These are phyloP conservation scores for Aleurites moluccanus DNA, from an alignment of 441 rosid genomes.

Conservation along the genomic window DNA sequence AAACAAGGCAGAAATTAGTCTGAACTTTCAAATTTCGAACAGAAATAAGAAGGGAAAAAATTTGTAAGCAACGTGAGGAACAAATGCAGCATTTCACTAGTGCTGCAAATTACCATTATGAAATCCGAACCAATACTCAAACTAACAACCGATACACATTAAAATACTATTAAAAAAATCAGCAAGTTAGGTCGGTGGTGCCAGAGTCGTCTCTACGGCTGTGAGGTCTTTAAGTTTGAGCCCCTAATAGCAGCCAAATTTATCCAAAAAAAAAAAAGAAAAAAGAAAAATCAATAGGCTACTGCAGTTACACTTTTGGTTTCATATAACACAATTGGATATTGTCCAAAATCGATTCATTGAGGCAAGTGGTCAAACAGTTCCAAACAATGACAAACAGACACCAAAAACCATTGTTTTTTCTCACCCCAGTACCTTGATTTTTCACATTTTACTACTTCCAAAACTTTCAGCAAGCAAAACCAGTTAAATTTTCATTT, in stretches of 20 bases:
- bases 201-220: no score
- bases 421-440: background rate
- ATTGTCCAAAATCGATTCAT: background rate
- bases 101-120: background rate
- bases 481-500: background rate
- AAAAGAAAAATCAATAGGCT: no score
- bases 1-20: background rate
- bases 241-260: no score
- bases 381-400: background rate
- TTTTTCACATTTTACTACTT: background rate
- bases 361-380: conserved; percentile 12
- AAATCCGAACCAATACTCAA: background rate
- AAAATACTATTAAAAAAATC: background rate
- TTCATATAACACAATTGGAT: background rate
- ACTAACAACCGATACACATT: background rate
- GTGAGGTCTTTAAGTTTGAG: no score
- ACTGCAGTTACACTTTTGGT: background rate
- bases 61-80: background rate
- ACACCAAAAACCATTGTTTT: no score
- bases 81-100: background rate
- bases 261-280: no score
- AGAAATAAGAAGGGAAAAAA: background rate
- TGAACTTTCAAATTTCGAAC: background rate
- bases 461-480: background rate
- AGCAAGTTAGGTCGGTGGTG: no score